These are phyloP conservation scores for Fusarium odoratissimum DNA, from an alignment of 2,329 filamentous ascomycete genomes.

Conservation along the genomic window DNA sequence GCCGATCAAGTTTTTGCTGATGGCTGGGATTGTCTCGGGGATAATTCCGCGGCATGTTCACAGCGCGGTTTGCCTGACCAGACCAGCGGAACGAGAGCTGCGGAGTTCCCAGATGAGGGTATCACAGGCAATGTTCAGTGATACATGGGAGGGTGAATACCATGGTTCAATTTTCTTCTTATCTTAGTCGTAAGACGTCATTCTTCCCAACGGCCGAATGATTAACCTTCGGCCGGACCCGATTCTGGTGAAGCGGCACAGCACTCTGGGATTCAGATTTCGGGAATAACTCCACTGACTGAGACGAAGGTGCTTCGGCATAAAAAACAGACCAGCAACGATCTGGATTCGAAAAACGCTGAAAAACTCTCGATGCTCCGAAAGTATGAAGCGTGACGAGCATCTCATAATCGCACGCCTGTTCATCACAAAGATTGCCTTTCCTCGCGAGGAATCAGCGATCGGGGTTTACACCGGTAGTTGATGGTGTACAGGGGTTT, in stretches of 20 bases:
- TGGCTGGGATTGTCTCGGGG: neutral
- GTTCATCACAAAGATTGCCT: neutral
- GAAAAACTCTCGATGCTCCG: neutral
- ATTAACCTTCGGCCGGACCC: neutral
- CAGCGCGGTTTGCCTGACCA: neutral
- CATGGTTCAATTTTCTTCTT: no score
- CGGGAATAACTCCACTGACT: neutral
- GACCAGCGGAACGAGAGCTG: neutral
- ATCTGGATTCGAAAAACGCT: no score
- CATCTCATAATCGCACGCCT: neutral
- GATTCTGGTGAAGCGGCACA: neutral
- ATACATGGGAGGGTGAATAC: accelerated
- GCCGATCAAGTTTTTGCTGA: neutral
- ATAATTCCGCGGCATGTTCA: neutral
- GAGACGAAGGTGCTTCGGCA: neutral
- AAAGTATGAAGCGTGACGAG: no score
- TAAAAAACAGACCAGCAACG: no score
- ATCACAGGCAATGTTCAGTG: neutral
- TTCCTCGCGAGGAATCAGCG: neutral
- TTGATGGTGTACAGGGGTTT: neutral
- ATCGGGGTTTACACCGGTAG: neutral
- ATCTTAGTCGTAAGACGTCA: neutral
- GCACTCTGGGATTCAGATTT: neutral
- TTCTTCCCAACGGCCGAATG: neutral
- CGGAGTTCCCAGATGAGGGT: neutral